Conservation (phyloP, 768 basidiomycete species). For the Suillus americanus region DNA sequence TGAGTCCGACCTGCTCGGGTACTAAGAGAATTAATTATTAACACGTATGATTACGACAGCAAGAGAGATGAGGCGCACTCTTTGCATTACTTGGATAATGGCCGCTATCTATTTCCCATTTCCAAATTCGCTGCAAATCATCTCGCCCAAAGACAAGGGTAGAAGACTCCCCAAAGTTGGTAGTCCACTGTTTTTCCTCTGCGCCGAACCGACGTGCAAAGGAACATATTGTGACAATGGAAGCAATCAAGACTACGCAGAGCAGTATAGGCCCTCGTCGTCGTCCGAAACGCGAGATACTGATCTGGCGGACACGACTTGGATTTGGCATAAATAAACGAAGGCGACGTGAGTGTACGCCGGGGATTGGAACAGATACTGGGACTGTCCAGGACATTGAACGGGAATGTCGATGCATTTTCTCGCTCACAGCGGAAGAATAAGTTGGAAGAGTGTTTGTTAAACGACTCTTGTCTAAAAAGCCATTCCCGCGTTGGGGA, state of each 20-base stretch:
- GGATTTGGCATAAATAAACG: slow-evolving; percentile 64
- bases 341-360: slow-evolving; percentile 52
- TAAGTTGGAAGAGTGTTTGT: slow-evolving; percentile 46
- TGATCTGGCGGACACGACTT: slow-evolving; percentile 55
- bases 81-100: slow-evolving; percentile 86
- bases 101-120: slow-evolving; percentile 92
- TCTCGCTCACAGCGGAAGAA: slow-evolving; percentile 66
- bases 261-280: slow-evolving; percentile 56
- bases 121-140: slow-evolving; percentile 89
- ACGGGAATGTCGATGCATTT: slow-evolving; percentile 49
- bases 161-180: slow-evolving; percentile 56
- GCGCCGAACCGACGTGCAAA: slow-evolving; percentile 61
- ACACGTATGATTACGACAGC: background rate
- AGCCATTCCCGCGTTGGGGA: slow-evolving; percentile 46
- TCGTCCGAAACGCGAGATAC: slow-evolving; percentile 56
- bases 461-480: slow-evolving; percentile 41
- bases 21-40: slow-evolving; percentile 42
- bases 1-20: slow-evolving; percentile 66
- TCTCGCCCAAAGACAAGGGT: slow-evolving; percentile 75
- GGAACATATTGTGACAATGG: slow-evolving; percentile 58
- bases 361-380: slow-evolving; percentile 60
- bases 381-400: slow-evolving; percentile 57
- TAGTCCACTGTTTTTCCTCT: slow-evolving; percentile 62
- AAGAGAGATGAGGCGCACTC: slow-evolving; percentile 49
- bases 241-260: slow-evolving; percentile 42